phyloP scores from a whole-genome alignment of 805 yeast species.

The Kodamaea kakaduensis region DNA sequence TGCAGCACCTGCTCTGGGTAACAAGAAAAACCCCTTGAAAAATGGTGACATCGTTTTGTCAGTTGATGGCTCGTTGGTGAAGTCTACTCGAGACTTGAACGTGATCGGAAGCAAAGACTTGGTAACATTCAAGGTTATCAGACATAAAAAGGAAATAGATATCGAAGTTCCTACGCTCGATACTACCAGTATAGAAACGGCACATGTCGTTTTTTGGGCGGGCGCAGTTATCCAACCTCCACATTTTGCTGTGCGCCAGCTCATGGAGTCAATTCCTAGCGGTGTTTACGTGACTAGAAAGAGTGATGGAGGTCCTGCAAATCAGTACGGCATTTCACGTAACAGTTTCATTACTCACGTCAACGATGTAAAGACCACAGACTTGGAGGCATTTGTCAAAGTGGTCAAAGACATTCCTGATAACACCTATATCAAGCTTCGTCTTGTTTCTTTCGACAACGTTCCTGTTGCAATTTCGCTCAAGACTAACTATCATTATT shows the following conservation, averaged over 20 bases:
- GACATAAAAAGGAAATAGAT: constrained; percentile 63
- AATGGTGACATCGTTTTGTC: constrained; percentile 78
- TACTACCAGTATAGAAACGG: constrained; percentile 55
- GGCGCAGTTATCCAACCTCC: constrained; percentile 83
- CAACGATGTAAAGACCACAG: constrained; percentile 70
- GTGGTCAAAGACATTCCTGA: constrained; percentile 73
- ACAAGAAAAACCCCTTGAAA: constrained; percentile 33
- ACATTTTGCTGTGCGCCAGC: constrained; percentile 89
- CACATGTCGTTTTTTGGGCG: constrained; percentile 72
- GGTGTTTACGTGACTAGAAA: constrained; percentile 78
- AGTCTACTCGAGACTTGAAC: constrained; percentile 63
- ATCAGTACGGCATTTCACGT: constrained; percentile 71
- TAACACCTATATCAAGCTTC: constrained; percentile 72
- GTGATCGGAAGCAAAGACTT: constrained; percentile 40
- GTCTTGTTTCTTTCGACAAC: constrained; percentile 80
- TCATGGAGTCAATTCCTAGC: constrained; percentile 71
- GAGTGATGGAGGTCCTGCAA: constrained; percentile 80
- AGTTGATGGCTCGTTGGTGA: constrained; percentile 61
- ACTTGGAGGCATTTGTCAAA: constrained; percentile 60
- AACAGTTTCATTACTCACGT: constrained; percentile 89
- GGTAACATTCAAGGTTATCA: constrained; percentile 59
- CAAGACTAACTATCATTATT: constrained; percentile 85
- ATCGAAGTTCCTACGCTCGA: constrained; percentile 62
- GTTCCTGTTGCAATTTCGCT: constrained; percentile 82
- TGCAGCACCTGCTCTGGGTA: constrained; percentile 41